Conservation (phyloP, 2,329 filamentous ascomycete genomes). For the Cryphonectria nitschkei region DNA sequence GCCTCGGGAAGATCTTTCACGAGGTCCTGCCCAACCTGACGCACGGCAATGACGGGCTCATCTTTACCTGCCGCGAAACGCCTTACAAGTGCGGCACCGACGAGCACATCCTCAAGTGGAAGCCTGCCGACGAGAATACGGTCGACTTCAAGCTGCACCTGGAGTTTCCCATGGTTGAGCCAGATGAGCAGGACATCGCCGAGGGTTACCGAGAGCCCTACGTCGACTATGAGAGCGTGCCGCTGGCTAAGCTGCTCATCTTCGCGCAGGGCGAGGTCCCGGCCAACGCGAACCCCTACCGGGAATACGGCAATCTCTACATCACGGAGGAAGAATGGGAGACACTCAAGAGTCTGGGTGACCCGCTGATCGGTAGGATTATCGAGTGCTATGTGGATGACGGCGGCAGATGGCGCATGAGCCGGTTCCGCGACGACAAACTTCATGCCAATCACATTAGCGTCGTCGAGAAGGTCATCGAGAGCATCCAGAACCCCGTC, state of each 20-base stretch:
- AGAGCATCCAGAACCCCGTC: slow-evolving; percentile 86
- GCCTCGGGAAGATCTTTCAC: slow-evolving; percentile 88
- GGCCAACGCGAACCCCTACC: slow-evolving; percentile 56
- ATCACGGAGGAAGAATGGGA: slow-evolving; percentile 84
- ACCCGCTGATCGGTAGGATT: slow-evolving; percentile 83
- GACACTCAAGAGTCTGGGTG: slow-evolving; percentile 69
- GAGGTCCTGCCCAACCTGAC: slow-evolving; percentile 80
- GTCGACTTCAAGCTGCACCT: slow-evolving; percentile 87
- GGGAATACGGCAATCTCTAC: slow-evolving; percentile 67
- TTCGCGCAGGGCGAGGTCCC: slow-evolving; percentile 60
- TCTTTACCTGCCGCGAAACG: slow-evolving; percentile 92
- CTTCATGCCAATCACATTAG: slow-evolving; percentile 84
- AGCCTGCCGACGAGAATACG: slow-evolving; percentile 92
- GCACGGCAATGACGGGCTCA: slow-evolving; percentile 94
- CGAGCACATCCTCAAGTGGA: slow-evolving; percentile 95
- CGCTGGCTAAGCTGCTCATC: slow-evolving; percentile 73
- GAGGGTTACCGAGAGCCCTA: slow-evolving; percentile 67
- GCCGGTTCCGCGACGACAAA: slow-evolving; percentile 93
- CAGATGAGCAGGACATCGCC: slow-evolving; percentile 67
- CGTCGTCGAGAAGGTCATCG: slow-evolving; percentile 83
- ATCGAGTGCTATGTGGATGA: slow-evolving; percentile 88
- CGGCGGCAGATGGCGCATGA: slow-evolving; percentile 77
- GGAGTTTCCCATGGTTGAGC: slow-evolving; percentile 72
- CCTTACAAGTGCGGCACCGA: slow-evolving; percentile 91
- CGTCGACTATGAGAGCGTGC: slow-evolving; percentile 79